phyloP scores from a whole-genome alignment of 768 basidiomycete genomes.

The Boletus subcaerulescens region DNA sequence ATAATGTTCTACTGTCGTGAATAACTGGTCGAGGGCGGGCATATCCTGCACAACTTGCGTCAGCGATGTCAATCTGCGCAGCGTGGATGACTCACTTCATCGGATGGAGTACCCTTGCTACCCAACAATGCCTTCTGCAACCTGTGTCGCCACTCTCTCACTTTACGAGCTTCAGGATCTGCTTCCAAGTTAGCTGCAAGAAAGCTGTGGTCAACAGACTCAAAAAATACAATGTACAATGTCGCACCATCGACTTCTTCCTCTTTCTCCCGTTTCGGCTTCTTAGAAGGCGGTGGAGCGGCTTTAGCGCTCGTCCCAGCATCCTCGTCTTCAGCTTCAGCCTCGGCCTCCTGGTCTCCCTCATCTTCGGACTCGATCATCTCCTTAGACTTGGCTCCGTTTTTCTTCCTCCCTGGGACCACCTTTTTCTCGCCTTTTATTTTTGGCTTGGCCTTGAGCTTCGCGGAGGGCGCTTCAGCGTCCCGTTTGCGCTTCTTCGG shows the following conservation, averaged over 20 bases:
- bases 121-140: constrained; percentile 85
- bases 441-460: constrained; percentile 44
- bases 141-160: constrained; percentile 90
- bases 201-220: constrained; percentile 4
- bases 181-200: constrained; percentile 41
- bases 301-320: constrained; percentile 50
- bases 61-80: constrained; percentile 3
- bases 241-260: constrained; percentile 58
- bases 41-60: constrained; percentile 56
- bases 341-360: constrained; percentile 49
- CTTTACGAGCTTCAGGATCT: constrained; percentile 67
- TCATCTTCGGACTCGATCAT: constrained; percentile 65
- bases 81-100: constrained; percentile 46
- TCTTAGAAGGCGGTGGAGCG: constrained; percentile 65
- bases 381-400: constrained; percentile 59
- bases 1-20: constrained; percentile 74
- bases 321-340: constrained; percentile 44
- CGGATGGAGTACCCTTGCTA: constrained; percentile 58
- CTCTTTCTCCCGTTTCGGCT: constrained; percentile 56
- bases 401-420: constrained; percentile 44
- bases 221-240: not conserved
- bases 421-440: constrained; percentile 42
- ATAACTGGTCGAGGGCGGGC: constrained; percentile 66
- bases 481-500: constrained; percentile 65
- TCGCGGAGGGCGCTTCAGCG: constrained; percentile 41